Evolutionary conservation across 495 filamentous ascomycete species (phyloP).

Genomic region (Podospora pseudopauciseta): DNA sequence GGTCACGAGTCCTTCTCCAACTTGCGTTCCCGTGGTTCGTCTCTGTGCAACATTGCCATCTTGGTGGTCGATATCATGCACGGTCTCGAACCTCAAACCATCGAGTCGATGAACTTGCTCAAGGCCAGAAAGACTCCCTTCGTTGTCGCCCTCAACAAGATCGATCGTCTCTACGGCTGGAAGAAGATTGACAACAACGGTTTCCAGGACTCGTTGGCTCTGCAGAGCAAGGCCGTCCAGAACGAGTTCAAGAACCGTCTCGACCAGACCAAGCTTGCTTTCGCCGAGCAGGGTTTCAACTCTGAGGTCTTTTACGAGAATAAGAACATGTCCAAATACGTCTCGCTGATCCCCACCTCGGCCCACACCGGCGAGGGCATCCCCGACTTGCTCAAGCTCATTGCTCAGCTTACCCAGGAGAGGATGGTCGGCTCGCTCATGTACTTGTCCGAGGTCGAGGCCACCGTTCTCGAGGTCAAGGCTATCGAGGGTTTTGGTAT

Average conservation of each 20-base stretch:
- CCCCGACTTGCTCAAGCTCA: conserved; percentile 96
- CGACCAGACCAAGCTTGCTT: conserved; percentile 86
- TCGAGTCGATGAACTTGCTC: conserved; percentile 93
- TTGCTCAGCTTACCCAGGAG: conserved; percentile 88
- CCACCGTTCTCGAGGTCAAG: conserved; percentile 98
- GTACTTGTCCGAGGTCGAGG: conserved; percentile 97
- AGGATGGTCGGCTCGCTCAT: conserved; percentile 97
- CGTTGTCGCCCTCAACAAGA: conserved; percentile 99
- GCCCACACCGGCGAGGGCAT: conserved; percentile 98
- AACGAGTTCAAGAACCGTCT: conserved; percentile 91
- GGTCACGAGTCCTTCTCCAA: conserved; percentile 99
- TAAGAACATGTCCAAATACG: conserved; percentile 88
- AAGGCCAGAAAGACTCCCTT: conserved; percentile 95
- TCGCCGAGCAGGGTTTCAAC: conserved; percentile 97
- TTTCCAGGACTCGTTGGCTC: conserved; percentile 82
- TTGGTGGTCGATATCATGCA: conserved; percentile 99
- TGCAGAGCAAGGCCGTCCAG: conserved; percentile 92
- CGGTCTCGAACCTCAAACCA: conserved; percentile 94
- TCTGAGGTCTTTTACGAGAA: conserved; percentile 96
- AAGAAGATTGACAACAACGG: conserved; percentile 97
- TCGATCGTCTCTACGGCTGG: conserved; percentile 98
- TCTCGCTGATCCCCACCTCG: conserved; percentile 94
- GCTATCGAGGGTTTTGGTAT: conserved; percentile 97
- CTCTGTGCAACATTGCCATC: conserved; percentile 98
- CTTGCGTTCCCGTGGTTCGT: conserved; percentile 90